Base-by-base conservation (phyloP, 306 rosid genomes). In the Begonia masoniana region DNA sequence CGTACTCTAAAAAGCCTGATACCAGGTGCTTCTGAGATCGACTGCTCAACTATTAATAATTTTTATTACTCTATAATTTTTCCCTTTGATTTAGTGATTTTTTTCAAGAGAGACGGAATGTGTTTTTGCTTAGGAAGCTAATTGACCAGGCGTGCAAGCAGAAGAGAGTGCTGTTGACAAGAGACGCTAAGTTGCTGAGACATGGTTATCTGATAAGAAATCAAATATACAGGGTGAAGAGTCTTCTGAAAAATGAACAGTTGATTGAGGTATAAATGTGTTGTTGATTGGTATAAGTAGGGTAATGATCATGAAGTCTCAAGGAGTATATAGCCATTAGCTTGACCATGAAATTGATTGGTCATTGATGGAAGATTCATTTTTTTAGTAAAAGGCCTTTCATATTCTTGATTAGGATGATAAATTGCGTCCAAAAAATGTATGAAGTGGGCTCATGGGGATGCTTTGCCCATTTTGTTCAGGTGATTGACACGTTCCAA, bases 211-310 rank as follows among this genome's bases (percentile, higher is more conserved):
- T 77, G 55, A 51, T 80, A 41, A 64, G 67, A 10, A 73, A 79
- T 71, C 97, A 82, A 68, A 82, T 89, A 64, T 85, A 82, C 69
- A 72, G 64, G 71, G 80, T 89, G 67, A 85, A 80, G 72, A 81
- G 64, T 63, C 94, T 89, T 85, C 79, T 82, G 0, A 89, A 89
- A 78, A 89, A 85, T 67, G 95, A 85, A 57, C 97, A 89, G 77
- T 77, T 89, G 68, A 83, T 72, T 17, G 97, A 85, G 95, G 97
- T 80, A 74, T 41, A 49, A 26, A 26, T 26, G 36, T 26, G 36
- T 26, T 6, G 36, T 4, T 4, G 36, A 26, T 26, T 26, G 36
- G 36, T 26, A 26, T 1, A 31, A 31, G 39, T 31, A 31, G 39
- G 39, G 9, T 31, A 31, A 31, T 7, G 39, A 31, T 31, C 9